Conservation (phyloP, 2,329 filamentous ascomycete genomes). For the Setomelanomma holmii region DNA sequence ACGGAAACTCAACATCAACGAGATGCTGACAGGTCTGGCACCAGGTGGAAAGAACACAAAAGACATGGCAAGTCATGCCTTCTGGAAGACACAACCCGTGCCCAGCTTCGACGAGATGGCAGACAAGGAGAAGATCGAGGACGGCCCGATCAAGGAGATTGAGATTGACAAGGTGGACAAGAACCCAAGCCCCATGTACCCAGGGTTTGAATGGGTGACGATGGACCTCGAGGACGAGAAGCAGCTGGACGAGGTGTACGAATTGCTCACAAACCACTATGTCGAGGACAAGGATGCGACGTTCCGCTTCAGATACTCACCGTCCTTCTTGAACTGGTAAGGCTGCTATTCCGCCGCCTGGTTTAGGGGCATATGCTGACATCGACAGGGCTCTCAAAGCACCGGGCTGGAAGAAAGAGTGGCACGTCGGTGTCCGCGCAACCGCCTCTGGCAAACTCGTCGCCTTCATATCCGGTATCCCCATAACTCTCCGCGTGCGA, state of each 20-base stretch:
- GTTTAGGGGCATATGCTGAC: slow-evolving; percentile 13
- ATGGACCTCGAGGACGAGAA: slow-evolving; percentile 81
- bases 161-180: slow-evolving; percentile 80
- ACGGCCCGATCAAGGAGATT: slow-evolving; percentile 85
- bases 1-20: slow-evolving; percentile 70
- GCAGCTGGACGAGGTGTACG: slow-evolving; percentile 87
- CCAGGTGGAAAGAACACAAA: slow-evolving; percentile 87
- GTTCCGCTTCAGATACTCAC: slow-evolving; percentile 96
- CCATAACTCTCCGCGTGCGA: slow-evolving; percentile 81
- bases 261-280: slow-evolving; percentile 90
- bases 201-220: slow-evolving; percentile 94
- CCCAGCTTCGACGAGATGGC: slow-evolving; percentile 72
- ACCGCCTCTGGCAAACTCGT: slow-evolving; percentile 84
- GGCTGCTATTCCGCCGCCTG: slow-evolving; percentile 31
- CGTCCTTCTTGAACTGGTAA: slow-evolving; percentile 88
- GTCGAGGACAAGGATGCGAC: slow-evolving; percentile 97
- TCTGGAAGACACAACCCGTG: slow-evolving; percentile 98
- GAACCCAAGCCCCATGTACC: slow-evolving; percentile 71
- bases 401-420: slow-evolving; percentile 90
- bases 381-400: slow-evolving; percentile 82
- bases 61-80: slow-evolving; percentile 97
- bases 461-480: slow-evolving; percentile 94
- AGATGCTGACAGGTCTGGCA: slow-evolving; percentile 77
- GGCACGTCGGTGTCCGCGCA: slow-evolving; percentile 93
- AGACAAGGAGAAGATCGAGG: slow-evolving; percentile 58